Evolutionary conservation across 1,139 yeast genomes (phyloP).

Genomic region (Nakaseomyces kungkrabaensis): DNA sequence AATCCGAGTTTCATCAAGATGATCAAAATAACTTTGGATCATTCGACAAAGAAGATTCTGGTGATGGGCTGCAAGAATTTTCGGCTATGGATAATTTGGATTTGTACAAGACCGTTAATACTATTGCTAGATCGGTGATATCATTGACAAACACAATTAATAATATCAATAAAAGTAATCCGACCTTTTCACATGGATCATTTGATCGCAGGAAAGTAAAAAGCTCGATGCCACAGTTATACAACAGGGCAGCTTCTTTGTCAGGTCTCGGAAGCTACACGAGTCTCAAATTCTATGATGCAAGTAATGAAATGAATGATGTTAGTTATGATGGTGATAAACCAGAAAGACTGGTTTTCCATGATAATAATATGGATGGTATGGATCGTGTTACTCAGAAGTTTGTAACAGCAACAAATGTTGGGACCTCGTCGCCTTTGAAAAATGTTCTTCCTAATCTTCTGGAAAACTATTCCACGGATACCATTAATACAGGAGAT

Average conservation of each 20-base stretch:
- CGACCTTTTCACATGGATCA: conserved; percentile 19
- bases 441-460: conserved; percentile 12
- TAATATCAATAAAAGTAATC: conserved; percentile 4
- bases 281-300: conserved; percentile 4
- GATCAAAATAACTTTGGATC: not conserved
- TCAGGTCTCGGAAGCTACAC: conserved; percentile 1
- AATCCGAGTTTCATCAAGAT: not conserved
- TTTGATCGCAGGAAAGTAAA: conserved; percentile 19
- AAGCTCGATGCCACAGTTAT: conserved; percentile 13
- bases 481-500: conserved; percentile 6
- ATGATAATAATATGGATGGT: conserved; percentile 7
- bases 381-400: not conserved
- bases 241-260: conserved; percentile 2
- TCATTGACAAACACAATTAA: conserved; percentile 24
- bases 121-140: conserved; percentile 28
- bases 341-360: conserved; percentile 23
- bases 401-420: not conserved
- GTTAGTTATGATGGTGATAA: conserved; percentile 10
- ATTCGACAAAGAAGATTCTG: not conserved
- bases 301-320: conserved; percentile 6
- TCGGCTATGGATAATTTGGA: conserved; percentile 30
- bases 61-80: conserved; percentile 5
- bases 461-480: conserved; percentile 2
- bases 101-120: conserved; percentile 27
- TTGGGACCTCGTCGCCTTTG: conserved; percentile 6